Evolutionary conservation across 805 yeast genomes (phyloP).

Genomic region (Hanseniaspora thailandica): DNA sequence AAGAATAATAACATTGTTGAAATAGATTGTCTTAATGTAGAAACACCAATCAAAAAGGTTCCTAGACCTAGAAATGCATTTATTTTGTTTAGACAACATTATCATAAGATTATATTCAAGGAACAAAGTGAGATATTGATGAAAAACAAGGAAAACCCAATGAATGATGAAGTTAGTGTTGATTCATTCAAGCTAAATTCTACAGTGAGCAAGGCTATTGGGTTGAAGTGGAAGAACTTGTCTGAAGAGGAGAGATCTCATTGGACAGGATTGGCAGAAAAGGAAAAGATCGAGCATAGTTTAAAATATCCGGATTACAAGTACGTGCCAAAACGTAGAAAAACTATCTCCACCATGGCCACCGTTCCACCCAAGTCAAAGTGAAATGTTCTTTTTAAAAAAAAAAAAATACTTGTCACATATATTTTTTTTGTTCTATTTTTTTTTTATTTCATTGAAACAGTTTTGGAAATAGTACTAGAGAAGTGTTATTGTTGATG

Average conservation of each 20-base stretch:
- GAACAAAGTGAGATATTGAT: conserved; percentile 1
- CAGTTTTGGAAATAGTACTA: too few relatives aligned
- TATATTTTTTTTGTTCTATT: too few relatives aligned
- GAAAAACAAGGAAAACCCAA: neutral
- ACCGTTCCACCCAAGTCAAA: neutral
- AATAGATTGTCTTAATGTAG: conserved; percentile 9
- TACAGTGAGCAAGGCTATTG: conserved; percentile 47
- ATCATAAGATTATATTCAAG: conserved; percentile 38
- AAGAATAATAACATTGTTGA: neutral
- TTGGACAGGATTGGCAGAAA: conserved; percentile 73
- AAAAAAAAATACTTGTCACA: neutral
- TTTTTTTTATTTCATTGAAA: too few relatives aligned
- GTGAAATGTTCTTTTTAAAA: neutral
- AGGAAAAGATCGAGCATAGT: conserved; percentile 71
- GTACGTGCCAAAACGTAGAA: conserved; percentile 56
- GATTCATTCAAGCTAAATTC: conserved; percentile 27
- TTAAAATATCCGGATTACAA: conserved; percentile 80
- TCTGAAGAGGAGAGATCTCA: conserved; percentile 50
- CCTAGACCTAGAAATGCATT: conserved; percentile 84
- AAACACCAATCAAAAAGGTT: conserved; percentile 29
- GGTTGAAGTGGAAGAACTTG: conserved; percentile 34
- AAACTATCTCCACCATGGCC: neutral
- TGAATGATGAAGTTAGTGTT: conserved; percentile 28
- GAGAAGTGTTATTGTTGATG: too few relatives aligned
- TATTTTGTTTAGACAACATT: conserved; percentile 72